Evolutionary conservation across 1,284 basidiomycete species (phyloP).

Genomic region (Phellinidium pouzarii): DNA sequence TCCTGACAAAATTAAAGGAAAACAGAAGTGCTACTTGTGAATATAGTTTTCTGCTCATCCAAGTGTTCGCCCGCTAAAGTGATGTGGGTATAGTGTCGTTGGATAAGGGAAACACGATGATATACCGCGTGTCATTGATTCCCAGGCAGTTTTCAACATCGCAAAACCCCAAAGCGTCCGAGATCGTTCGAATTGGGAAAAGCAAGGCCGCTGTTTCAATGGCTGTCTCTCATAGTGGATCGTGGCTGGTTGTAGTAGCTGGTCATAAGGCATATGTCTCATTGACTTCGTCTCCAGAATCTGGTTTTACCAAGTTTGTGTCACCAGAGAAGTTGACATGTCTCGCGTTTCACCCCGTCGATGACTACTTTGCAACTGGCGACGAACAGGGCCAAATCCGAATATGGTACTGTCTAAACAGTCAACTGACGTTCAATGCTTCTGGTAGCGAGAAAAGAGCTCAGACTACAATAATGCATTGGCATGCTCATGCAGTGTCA

Average conservation of each 20-base stretch:
- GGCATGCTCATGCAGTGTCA: constrained; percentile 96
- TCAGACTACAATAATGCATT: constrained; percentile 86
- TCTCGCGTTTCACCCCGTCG: constrained; percentile 82
- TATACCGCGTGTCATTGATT: constrained; percentile 55
- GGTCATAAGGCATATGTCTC: constrained; percentile 82
- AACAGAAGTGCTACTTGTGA: constrained; percentile 29
- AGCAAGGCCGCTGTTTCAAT: constrained; percentile 59
- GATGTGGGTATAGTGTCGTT: constrained; percentile 7
- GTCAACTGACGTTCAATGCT: constrained; percentile 42
- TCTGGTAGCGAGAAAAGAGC: constrained; percentile 63
- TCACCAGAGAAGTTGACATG: constrained; percentile 78
- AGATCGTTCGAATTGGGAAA: constrained; percentile 59
- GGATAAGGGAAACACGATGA: constrained; percentile 45
- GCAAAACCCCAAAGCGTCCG: constrained; percentile 42
- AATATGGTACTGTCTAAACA: constrained; percentile 87
- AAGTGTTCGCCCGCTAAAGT: constrained; percentile 15
- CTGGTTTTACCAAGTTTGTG: constrained; percentile 82
- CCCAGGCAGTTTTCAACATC: constrained; percentile 38
- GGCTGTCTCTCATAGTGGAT: constrained; percentile 69
- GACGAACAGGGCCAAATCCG: constrained; percentile 82
- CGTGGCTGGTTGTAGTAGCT: constrained; percentile 77
- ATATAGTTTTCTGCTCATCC: constrained; percentile 16
- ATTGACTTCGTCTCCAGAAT: constrained; percentile 43
- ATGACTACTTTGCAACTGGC: constrained; percentile 93
- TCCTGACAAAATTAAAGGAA: constrained; percentile 30